Base-by-base conservation (phyloP, 2,329 filamentous ascomycete species). In the Sclerotinia sclerotiorum region DNA sequence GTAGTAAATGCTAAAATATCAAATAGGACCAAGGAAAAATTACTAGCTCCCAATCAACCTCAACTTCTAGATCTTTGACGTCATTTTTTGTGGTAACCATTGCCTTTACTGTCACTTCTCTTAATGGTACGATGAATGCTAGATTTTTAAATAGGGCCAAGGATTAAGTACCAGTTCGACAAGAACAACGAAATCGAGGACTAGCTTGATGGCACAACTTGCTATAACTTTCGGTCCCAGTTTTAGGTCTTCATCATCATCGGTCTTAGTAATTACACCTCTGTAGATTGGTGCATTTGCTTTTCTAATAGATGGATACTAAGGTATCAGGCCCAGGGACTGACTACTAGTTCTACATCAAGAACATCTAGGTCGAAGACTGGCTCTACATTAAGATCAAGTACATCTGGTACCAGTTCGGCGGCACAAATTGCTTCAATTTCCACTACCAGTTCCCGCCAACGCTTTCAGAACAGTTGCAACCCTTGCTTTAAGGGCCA, bases 241-340 rank as follows among this genome's bases (percentile, higher is more conserved):
- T n/a, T 55, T 29, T n/a, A 48, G 42, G 19, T 61, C 57, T 21
- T 61, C 57, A 4, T 62, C 58, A n/a, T 48, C 58, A 17, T 48
- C 58, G 1, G 54, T 19, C 35, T 10, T 35, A 29, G 29, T 55
- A 55, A 1, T 29, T 55, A 42, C 2, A 11, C 35, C 39, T 29
- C 19, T 24, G 1, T 5, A 5, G 32, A 35, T 35, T 35, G 32
- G 7, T 35, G 32, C 4, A 35, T 35, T 35, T 35, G n/a, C 2
- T 1, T 13, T 21, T 61, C 17, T 61, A 15, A 27, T 15, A 5
- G 32, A 8, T 48, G 21, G 19, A 29, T 46, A 1, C 29, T 29
- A 1, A 61, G 10, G 7, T 19, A 2, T 6, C 21, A 46, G 57
- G 42, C 11, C 2, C 42, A 61, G 13, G 27, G 1, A 35, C n/a